Evolutionary conservation across 208 protist species (phyloP), one percentile per base, ranked within the genome.

Genomic region (Trypanosoma melophagium): DNA sequence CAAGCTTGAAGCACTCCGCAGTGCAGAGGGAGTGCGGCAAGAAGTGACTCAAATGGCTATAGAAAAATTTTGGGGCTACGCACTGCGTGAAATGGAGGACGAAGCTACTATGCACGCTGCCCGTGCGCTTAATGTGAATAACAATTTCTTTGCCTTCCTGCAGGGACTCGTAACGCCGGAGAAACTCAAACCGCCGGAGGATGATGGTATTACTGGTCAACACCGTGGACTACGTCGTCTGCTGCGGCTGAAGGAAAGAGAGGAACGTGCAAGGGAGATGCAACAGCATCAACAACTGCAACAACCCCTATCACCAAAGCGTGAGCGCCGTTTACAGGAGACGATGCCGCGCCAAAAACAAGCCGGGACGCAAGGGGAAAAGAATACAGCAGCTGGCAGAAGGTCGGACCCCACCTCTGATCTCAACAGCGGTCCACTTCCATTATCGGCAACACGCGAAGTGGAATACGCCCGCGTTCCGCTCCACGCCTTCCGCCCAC

Each of bases 221-320:
- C 90, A 96, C 69, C 77, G 82, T 31, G 83, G 86, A 7, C 79
- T 96, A 49, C 77, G 84, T 19, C 80, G 90, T 50, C 77, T 96
- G 8, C 74, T 93, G 38, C 79, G 78, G 66, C 73, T 93, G 55
- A 80, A 82, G 16, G 73, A 67, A 42, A 66, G 77, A 17, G 79
- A 87, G 45, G 74, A 81, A 35, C 74, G 69, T 7, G 58, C 76
- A 21, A 66, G 67, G 17, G 76, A 77, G 17, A 53, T 71, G 41
- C 71, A 89, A 66, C 72, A 77, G 25, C 70, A 56, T 17, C 60
- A 67, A 14, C 21, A 77, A 13, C 44, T 69, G 41, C 71, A 89
- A 66, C 69, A 76, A 25, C 70, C 60, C 9, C 21, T 12, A 7
- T 35, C 60, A 12, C 52, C 19, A 41, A 79, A 74, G 71, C 75